A percentile compares a stretch with the other conserved stretches of the same genome.
Conservation (phyloP, 345 rosid genomes). For the Corchorus capsularis region DNA sequence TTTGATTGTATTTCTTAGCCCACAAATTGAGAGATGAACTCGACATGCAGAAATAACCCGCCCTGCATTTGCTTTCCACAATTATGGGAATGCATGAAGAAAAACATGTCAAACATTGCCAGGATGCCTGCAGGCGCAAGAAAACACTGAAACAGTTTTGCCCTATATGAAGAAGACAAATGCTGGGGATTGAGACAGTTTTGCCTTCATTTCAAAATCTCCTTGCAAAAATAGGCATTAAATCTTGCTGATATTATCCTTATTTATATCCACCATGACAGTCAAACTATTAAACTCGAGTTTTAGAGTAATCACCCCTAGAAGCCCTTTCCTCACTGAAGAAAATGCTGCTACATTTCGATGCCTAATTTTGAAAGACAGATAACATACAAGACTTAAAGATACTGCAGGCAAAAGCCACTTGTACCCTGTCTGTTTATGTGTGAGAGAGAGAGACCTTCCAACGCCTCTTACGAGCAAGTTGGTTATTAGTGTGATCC, state of each 20-base stretch:
- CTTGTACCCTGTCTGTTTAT: neutral
- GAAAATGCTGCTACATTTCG: neutral
- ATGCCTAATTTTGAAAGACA: neutral
- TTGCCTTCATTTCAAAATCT: neutral
- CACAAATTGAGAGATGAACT: neutral
- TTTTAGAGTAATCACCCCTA: neutral
- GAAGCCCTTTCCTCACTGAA: neutral
- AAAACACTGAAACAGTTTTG: too few species aligned
- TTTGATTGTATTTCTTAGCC: too few species aligned
- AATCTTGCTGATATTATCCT: too few species aligned
- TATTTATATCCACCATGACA: neutral
- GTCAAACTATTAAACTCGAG: neutral
- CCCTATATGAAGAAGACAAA: too few species aligned
- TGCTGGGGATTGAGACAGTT: neutral
- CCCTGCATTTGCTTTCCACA: neutral
- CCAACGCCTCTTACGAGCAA: constrained; percentile 49
- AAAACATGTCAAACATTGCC: constrained; percentile 1
- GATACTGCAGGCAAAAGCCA: constrained; percentile 1
- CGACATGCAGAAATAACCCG: neutral
- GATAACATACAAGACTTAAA: neutral
- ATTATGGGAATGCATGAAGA: neutral
- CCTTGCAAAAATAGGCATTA: neutral
- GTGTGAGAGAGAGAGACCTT: constrained; percentile 44
- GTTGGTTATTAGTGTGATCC: constrained; percentile 46
- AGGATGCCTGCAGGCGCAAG: too few species aligned